Percentiles rank a stretch among this genome's conserved stretches.
Conservation (phyloP, 768 basidiomycete genomes). For the Agaricus subrufescens region DNA sequence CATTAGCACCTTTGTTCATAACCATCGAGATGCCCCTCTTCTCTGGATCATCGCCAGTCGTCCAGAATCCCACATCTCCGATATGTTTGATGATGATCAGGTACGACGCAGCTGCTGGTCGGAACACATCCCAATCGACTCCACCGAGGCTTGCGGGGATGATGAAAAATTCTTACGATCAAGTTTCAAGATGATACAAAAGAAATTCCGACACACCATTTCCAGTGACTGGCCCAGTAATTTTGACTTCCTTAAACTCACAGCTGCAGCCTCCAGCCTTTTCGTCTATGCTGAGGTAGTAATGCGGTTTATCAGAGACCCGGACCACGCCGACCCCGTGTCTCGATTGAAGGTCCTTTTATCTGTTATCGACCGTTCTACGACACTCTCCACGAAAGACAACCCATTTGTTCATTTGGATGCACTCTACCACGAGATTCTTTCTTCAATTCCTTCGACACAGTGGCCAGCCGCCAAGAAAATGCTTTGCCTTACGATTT, state of each 20-base stretch:
- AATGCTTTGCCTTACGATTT: no score
- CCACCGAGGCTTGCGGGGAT: neutral
- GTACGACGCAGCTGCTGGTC: neutral
- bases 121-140: neutral
- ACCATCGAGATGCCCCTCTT: no score
- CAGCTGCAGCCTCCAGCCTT: neutral
- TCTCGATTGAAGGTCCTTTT: neutral
- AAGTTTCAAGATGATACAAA: no score
- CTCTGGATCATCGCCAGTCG: neutral
- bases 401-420: no score
- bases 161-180: no score
- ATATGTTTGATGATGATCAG: neutral
- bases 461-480: no score
- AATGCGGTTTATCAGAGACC: no score
- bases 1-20: neutral
- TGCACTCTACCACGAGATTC: no score
- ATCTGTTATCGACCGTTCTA: neutral
- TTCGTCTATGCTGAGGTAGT: neutral
- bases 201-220: neutral
- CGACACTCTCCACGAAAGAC: no score
- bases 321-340: neutral
- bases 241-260: neutral
- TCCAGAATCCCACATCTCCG: neutral
- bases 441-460: no score
- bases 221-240: neutral